These are phyloP conservation scores for Kwoniella dendrophila DNA, from an alignment of 768 basidiomycete genomes.

Conservation along the genomic window DNA sequence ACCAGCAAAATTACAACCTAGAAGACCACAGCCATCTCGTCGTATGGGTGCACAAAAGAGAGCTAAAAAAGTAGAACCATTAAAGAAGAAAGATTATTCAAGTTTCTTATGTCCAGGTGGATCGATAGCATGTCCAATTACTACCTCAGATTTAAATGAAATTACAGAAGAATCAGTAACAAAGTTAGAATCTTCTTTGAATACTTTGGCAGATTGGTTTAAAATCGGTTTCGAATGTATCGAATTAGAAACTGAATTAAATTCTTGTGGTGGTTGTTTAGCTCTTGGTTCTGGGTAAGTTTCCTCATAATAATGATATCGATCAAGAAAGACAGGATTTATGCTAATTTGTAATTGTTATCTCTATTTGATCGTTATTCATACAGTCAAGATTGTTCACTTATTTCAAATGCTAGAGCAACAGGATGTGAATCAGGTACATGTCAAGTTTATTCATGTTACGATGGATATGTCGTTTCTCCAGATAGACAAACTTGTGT, in stretches of 20 bases:
- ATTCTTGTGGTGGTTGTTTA: constrained; percentile 56
- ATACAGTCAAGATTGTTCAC: constrained; percentile 51
- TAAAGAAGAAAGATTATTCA: constrained; percentile 55
- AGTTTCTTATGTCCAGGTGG: constrained; percentile 55
- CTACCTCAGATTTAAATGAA: constrained; percentile 25
- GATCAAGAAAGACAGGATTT: constrained; percentile 13
- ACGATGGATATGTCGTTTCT: constrained; percentile 50
- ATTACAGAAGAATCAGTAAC: constrained; percentile 33
- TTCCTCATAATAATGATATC: not conserved
- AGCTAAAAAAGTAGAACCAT: constrained; percentile 32
- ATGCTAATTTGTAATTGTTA: not conserved
- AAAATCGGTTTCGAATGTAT: constrained; percentile 56
- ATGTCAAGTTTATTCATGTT: constrained; percentile 52
- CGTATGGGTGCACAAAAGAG: constrained; percentile 46
- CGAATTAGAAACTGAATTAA: constrained; percentile 53
- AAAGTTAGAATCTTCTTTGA: constrained; percentile 38
- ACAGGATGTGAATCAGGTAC: constrained; percentile 49
- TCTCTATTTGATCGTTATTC: constrained; percentile 3
- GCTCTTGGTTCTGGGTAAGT: constrained; percentile 54
- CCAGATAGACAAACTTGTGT: constrained; percentile 47
- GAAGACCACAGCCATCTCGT: constrained; percentile 38
- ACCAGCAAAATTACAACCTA: constrained; percentile 40
- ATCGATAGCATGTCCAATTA: constrained; percentile 50
- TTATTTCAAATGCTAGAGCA: constrained; percentile 44
- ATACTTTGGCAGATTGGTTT: constrained; percentile 55